Conservation (phyloP, 2,329 filamentous ascomycete genomes). For the Paraphoma sp. region DNA sequence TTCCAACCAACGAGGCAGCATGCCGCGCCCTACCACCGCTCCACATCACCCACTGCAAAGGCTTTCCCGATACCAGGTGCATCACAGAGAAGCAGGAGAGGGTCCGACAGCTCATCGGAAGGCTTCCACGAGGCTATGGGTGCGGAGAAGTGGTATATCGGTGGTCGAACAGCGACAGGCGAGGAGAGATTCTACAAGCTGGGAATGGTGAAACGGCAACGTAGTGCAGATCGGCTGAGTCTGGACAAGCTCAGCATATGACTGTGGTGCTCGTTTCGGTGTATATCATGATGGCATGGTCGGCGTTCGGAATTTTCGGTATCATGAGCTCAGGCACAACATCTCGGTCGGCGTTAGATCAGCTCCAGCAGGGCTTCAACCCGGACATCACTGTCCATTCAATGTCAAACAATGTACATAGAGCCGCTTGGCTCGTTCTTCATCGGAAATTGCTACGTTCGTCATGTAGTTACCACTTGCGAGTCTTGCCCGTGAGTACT, state of each 20-base stretch:
- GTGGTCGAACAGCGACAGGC: conserved; percentile 75
- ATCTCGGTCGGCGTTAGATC: conserved; percentile 16
- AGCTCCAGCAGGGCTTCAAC: conserved; percentile 6
- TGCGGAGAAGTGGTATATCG: conserved; percentile 82
- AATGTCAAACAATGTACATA: conserved; percentile 12
- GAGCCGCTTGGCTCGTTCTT: conserved; percentile 16
- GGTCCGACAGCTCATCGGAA: conserved; percentile 77
- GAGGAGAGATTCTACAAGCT: conserved; percentile 84
- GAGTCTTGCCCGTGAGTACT: conserved; percentile 14
- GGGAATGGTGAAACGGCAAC: conserved; percentile 74
- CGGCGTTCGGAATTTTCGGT: conserved; percentile 28
- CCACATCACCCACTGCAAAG: conserved; percentile 44
- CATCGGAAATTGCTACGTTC: background rate
- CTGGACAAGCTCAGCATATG: conserved; percentile 77
- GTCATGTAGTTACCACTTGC: background rate
- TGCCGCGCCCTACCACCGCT: conserved; percentile 46
- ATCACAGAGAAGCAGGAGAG: conserved; percentile 59
- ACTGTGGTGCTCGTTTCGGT: conserved; percentile 27
- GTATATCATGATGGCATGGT: conserved; percentile 29
- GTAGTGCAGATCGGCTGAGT: conserved; percentile 77
- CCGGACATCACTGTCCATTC: conserved; percentile 1
- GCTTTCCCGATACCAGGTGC: conserved; percentile 46
- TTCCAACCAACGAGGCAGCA: conserved; percentile 52
- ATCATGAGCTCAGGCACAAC: conserved; percentile 12
- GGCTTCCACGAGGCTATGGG: conserved; percentile 76